Conservation (phyloP, 192 early-diverging fungal genomes). For the Coemansia sp. region DNA sequence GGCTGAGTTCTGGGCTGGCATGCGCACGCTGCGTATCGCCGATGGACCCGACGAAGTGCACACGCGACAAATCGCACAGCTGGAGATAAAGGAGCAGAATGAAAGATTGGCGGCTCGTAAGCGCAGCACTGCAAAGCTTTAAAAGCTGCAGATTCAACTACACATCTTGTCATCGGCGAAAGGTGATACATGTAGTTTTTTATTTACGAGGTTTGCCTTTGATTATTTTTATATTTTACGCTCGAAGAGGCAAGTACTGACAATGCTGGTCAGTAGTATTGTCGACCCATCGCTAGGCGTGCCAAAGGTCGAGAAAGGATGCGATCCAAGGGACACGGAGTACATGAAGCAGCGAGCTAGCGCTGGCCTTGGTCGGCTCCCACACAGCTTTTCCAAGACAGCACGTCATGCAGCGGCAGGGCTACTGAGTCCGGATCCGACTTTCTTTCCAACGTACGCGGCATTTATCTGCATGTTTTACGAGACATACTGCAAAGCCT, state of each 20-base stretch:
- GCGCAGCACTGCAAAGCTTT: not conserved
- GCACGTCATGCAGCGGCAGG: not conserved
- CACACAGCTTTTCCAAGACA: not conserved
- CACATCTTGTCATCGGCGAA: not conserved
- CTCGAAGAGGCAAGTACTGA: too few species aligned
- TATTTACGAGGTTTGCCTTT: too few species aligned
- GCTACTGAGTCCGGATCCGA: not conserved
- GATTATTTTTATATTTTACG: too few species aligned
- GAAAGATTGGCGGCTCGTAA: conserved; percentile 18
- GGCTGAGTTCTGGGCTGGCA: conserved; percentile 76
- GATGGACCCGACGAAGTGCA: conserved; percentile 96
- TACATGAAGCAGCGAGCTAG: too few species aligned
- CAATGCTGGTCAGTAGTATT: too few species aligned
- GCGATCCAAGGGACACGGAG: too few species aligned
- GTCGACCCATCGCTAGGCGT: too few species aligned
- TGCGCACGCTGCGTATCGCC: conserved; percentile 83
- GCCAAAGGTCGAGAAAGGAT: too few species aligned
- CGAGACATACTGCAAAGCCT: not conserved
- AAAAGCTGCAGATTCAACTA: conserved; percentile 7
- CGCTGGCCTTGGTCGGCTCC: too few species aligned
- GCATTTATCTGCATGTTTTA: not conserved
- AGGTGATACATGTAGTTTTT: too few species aligned
- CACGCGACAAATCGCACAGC: conserved; percentile 74
- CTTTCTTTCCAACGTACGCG: not conserved
- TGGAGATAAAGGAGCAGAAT: conserved; percentile 62